Evolutionary conservation across 1,284 basidiomycete genomes (phyloP), one percentile per base, ranked within the genome.

Genomic region (Sanghuangporus weigelae): DNA sequence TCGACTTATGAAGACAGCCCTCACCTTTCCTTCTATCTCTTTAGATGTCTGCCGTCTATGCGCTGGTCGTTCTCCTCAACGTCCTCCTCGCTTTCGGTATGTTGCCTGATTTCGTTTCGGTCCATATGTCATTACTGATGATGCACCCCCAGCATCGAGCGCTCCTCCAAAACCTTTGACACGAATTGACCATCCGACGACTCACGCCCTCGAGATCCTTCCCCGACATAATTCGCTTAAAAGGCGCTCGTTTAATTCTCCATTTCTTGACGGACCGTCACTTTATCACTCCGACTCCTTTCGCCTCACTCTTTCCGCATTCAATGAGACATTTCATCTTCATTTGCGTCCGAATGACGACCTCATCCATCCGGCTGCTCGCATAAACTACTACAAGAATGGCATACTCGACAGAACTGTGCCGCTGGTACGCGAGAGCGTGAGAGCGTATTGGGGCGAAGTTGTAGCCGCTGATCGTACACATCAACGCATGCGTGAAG

Each of bases 291-390:
- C 82, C 64, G 87, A 90, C 72, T 82, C 83, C 38, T 84, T 89
- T 71, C 82, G 87, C 39, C 79, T 90, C 61, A 83, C 80, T 38
- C 73, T 90, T 60, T 80, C 82, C 60, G 86, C 85, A 8, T 89
- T 87, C 70, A 81, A 79, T 67, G 80, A 87, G 59, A 82, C 77
- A 19, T 87, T 84, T 71, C 77, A 86, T 70, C 78, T 90, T 39
- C 86, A 93, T 69, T 78, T 93, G 63, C 81, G 81, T 26, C 90
- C 91, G 7, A 92, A 90, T 70, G 81, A 88, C 67, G 76, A 91
- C 68, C 82, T 94, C 63, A 78, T 93, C 63, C 91, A 93, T 72
- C 87, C 91, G 31, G 81, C 86, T 58, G 91, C 90, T 1, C 82
- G 85, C 57, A 79, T 93, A 66, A 82, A 81, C 62, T 85, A 87